Conservation (phyloP, 164 flowering plant genomes). For the Vitis rupestris region DNA sequence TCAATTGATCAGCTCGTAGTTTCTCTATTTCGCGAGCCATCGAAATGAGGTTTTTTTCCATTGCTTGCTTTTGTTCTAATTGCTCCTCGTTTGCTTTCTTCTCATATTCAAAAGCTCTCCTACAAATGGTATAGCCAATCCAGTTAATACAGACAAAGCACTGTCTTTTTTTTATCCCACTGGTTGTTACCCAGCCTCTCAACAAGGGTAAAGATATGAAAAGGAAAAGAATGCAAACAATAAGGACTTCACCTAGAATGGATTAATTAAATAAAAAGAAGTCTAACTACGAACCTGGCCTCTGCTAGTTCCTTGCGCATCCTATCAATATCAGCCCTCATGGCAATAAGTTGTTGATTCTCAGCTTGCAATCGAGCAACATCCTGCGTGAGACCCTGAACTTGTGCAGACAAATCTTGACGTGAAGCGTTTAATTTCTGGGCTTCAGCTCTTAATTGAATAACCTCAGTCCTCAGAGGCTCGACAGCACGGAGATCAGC, state of each 20-base stretch:
- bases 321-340: constrained; percentile 53
- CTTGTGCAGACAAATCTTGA: constrained; percentile 52
- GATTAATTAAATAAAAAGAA: background rate
- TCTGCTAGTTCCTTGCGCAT: constrained; percentile 54
- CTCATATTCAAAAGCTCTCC: constrained; percentile 63
- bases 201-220: background rate
- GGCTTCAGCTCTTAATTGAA: constrained; percentile 51
- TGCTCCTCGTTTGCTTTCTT: constrained; percentile 65
- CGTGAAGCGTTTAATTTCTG: constrained; percentile 41
- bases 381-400: constrained; percentile 51
- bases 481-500: constrained; percentile 57
- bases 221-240: background rate
- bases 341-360: constrained; percentile 46
- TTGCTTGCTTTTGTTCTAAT: constrained; percentile 48
- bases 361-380: constrained; percentile 40
- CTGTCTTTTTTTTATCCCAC: background rate
- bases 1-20: constrained; percentile 52
- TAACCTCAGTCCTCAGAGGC: constrained; percentile 53
- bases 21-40: constrained; percentile 76
- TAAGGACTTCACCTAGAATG: background rate
- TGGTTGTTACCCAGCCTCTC: no score
- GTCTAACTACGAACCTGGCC: constrained; percentile 44
- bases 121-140: constrained; percentile 18
- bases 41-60: constrained; percentile 67
- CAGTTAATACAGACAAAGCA: background rate